Evolutionary conservation across 148 eudicot species (phyloP).

Genomic region (Silene latifolia): DNA sequence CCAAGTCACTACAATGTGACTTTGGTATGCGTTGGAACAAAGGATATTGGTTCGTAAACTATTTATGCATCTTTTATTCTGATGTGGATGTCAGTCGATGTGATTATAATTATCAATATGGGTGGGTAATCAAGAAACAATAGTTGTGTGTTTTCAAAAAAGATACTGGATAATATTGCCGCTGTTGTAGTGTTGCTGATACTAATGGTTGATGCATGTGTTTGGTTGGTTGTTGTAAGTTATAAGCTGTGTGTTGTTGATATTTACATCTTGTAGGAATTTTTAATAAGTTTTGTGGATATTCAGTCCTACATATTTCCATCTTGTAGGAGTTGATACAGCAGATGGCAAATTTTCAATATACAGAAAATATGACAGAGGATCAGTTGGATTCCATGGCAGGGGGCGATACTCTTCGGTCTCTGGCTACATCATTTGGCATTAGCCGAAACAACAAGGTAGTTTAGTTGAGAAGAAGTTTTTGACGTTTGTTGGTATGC

Average conservation of each 20-base stretch:
- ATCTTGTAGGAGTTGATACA: slow-evolving; percentile 80
- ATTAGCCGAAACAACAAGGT: slow-evolving; percentile 91
- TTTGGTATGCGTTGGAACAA: background rate
- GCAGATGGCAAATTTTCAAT: slow-evolving; percentile 98
- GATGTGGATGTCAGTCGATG: background rate
- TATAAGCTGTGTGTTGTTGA: background rate
- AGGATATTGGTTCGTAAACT: background rate
- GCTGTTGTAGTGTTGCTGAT: background rate
- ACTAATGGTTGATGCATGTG: background rate
- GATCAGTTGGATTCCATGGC: slow-evolving; percentile 99
- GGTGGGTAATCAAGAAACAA: background rate
- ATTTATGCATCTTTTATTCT: background rate
- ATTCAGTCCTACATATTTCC: slow-evolving; percentile 3
- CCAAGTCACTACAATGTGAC: background rate
- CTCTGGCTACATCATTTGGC: slow-evolving; percentile 94
- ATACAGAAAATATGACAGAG: slow-evolving; percentile 97
- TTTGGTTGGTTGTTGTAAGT: background rate
- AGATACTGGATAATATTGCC: background rate
- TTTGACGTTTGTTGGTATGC: slow-evolving; percentile 2
- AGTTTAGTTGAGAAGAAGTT: background rate
- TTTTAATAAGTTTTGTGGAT: slow-evolving; percentile 27
- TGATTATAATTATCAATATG: background rate
- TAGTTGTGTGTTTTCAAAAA: background rate
- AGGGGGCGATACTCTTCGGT: slow-evolving; percentile 90
- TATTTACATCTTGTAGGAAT: slow-evolving; percentile 48